Base-by-base conservation (phyloP, 768 basidiomycete genomes). In the Infundibulicybe gibba region DNA sequence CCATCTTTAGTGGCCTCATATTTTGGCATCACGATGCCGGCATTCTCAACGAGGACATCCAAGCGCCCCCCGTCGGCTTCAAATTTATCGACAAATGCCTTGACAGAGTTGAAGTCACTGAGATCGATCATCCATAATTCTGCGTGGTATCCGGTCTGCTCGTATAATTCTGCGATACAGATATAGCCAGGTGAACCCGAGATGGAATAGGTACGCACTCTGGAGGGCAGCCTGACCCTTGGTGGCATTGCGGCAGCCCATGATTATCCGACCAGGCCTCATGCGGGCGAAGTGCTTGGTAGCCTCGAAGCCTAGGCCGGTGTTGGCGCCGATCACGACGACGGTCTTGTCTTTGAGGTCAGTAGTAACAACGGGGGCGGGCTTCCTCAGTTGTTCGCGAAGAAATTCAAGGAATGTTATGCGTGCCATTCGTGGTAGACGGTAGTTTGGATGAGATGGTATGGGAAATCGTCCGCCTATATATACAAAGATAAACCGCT, bases 301-400 rank as follows among this genome's bases (percentile, higher is more conserved):
- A 1, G 73, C 67, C 50, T 77, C 75, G 34, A 75, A 67, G 1
- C 77, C 77, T 3, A 79, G 46, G 2, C 78, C 81, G 17, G 65
- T 65, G 52, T 83, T 83, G 2, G 79, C 75, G 6, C 69, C 71
- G 20, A 69, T 65, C 17, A 83, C 68, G 16, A 81, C 44, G 15
- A 80, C 64, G 6, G 73, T 75, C 54, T 75, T 76, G 6, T 71
- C 72, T 10, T 57, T 54, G 16, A 80, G 60, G 48, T 75, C 68
- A 0, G 54, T 62, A 2, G 55, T 51, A n/a, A 62, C 60, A 2
- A 72, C 63, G 3, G 64, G 61, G 6, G 65, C 63, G 10, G 63
- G 46, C 2, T 42, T 50, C 12, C 31, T 50, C 11, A 48, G 44
- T 41, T 69, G 66, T 6, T 54, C 56, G 34, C 34, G 39, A 35